Base-by-base conservation (phyloP, 2,329 filamentous ascomycete genomes). In the Fusarium neocosmosporiellum region DNA sequence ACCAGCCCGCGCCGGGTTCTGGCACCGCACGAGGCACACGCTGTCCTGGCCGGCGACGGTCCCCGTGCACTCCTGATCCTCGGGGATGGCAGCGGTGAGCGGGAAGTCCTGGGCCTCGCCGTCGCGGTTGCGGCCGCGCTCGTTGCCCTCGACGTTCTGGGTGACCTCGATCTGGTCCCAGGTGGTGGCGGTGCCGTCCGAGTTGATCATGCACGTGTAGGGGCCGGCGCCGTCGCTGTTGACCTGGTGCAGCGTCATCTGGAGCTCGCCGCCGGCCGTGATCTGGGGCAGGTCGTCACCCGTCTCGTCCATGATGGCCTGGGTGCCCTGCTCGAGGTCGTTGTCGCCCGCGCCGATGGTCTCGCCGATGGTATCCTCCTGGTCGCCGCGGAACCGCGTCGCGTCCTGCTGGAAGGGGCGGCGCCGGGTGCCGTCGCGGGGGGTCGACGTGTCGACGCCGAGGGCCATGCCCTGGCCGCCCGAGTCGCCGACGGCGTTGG, bases 171-270 rank as follows among this genome's bases (percentile, higher is more conserved):
- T n/a, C n/a, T n/a, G n/a, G n/a, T n/a, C n/a, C n/a, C n/a, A n/a
- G 36, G 86, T 80, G 78, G 90, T 87, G 22, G 59, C 58, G 14
- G 22, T 9, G 64, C 84, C 90, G 65, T 90, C 89, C 63, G 84
- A 80, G 76, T 91, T 90, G 78, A 92, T 90, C 85, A 89, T 89
- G 83, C 90, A 91, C 8, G 83, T 87, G 81, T 91, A 92, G 2
- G 90, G 90, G 13, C 91, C 74, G 3, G 74, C 74, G 3, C 74
- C 74, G 2, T 76, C 74, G 36, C 70, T 70, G 60, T 76, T 76
- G 55, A 76, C 74, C 31, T 76, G 74, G 39, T 76, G 74, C 10
- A 92, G 82, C 9, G 89, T 91, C 87, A 92, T 91, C 74, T 82
- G 82, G 68, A 92, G 75, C 63, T 84, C 75, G 65, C 90, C 91